phyloP scores from a whole-genome alignment of 2,329 filamentous ascomycete species.

The Fusarium hainanense region DNA sequence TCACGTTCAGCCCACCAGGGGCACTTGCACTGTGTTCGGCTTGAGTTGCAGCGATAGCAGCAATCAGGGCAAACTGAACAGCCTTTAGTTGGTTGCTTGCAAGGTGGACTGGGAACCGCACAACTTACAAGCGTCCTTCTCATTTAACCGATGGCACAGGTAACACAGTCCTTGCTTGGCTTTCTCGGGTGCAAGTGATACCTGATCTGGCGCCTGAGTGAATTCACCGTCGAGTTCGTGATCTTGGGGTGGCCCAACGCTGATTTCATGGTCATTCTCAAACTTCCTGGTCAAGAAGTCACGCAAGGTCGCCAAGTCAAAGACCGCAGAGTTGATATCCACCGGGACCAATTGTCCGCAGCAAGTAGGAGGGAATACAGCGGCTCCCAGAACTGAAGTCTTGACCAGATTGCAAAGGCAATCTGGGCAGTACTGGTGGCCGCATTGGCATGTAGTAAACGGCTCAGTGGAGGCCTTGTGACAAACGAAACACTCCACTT shows the following conservation, averaged over 20 bases:
- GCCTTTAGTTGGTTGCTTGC: background rate
- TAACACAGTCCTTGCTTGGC: background rate
- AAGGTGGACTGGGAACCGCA: rapidly evolving
- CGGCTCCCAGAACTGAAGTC: background rate
- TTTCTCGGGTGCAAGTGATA: background rate
- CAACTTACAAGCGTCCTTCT: conserved; percentile 5
- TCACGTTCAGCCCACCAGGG: conserved; percentile 7
- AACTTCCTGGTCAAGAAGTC: conserved; percentile 8
- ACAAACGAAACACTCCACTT: conserved; percentile 3
- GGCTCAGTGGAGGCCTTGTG: no score
- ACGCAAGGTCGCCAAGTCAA: background rate
- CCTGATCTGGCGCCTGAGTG: background rate
- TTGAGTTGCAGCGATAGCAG: conserved; percentile 9
- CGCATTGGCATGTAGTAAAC: background rate
- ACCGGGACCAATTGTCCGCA: background rate
- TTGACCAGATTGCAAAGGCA: conserved; percentile 6
- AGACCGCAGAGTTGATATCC: background rate
- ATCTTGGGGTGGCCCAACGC: background rate
- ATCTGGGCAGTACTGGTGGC: conserved; percentile 8
- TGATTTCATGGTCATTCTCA: no score
- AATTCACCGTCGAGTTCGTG: background rate
- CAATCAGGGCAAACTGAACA: conserved; percentile 15
- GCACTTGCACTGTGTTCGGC: background rate
- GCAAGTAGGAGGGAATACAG: conserved; percentile 15
- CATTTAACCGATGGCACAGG: background rate